phyloP scores from a whole-genome alignment of 371 early-diverging fungal species.

The Nematocida ausubeli region DNA sequence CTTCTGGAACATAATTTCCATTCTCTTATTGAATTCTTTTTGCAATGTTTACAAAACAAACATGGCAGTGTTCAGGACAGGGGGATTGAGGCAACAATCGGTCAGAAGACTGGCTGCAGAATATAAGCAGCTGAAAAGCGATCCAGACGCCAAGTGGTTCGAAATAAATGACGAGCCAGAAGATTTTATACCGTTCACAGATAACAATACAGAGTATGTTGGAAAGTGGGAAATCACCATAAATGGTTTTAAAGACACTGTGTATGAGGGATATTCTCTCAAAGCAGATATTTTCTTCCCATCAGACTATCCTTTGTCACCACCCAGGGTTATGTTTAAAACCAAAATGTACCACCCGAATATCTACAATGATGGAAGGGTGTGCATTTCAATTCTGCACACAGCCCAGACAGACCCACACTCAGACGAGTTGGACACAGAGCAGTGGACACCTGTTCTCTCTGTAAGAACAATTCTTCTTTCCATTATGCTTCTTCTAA shows the following conservation, averaged over 20 bases:
- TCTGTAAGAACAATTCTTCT: constrained; percentile 89
- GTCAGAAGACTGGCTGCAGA: constrained; percentile 35
- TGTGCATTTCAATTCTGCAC: constrained; percentile 96
- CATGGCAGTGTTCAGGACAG: constrained; percentile 18
- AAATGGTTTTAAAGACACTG: constrained; percentile 69
- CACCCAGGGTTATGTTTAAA: constrained; percentile 77
- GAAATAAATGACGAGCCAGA: constrained; percentile 17
- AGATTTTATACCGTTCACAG: background rate
- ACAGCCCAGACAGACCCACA: constrained; percentile 75
- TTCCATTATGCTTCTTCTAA: constrained; percentile 82
- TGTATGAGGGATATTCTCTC: constrained; percentile 71
- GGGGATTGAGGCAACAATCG: constrained; percentile 13
- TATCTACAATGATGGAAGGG: constrained; percentile 83
- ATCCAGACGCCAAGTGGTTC: constrained; percentile 52
- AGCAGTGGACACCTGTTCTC: constrained; percentile 79
- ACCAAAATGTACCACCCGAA: constrained; percentile 76
- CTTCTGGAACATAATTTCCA: background rate
- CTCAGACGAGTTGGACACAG: constrained; percentile 70
- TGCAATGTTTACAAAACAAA: constrained; percentile 17
- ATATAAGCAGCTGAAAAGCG: constrained; percentile 42
- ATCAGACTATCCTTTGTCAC: constrained; percentile 73
- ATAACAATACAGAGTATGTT: constrained; percentile 12
- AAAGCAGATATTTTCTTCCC: constrained; percentile 69
- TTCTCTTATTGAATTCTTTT: constrained; percentile 20
- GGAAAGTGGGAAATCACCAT: constrained; percentile 64